Evolutionary conservation across 805 yeast species (phyloP).

Genomic region (Pichia insulana): DNA sequence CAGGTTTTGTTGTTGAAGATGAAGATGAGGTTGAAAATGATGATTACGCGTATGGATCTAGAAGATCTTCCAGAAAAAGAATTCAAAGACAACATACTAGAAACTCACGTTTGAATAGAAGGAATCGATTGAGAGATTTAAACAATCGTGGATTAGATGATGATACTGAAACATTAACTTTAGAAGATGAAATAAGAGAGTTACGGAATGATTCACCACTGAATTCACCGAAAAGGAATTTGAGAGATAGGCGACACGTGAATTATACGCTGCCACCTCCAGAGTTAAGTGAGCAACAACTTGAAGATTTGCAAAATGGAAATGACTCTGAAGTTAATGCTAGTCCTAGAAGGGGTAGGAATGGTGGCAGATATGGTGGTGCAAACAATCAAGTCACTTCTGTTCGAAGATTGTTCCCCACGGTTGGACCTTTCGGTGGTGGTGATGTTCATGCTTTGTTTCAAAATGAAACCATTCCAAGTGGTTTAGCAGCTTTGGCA

Average conservation of each 20-base stretch:
- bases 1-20: conserved; percentile 14
- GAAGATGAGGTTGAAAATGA: conserved; percentile 14
- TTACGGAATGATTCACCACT: conserved; percentile 48
- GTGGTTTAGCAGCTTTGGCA: conserved; percentile 29
- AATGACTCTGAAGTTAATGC: conserved; percentile 2
- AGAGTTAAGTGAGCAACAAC: conserved; percentile 36
- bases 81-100: not conserved
- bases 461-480: conserved; percentile 50
- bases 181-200: conserved; percentile 61
- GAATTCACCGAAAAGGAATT: conserved; percentile 40
- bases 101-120: not conserved
- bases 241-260: conserved; percentile 62
- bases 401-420: conserved; percentile 74
- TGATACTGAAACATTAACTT: conserved; percentile 25
- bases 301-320: conserved; percentile 13
- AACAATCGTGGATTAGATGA: conserved; percentile 6
- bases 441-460: conserved; percentile 82
- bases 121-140: conserved; percentile 9
- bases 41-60: conserved; percentile 1
- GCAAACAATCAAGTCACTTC: conserved; percentile 22
- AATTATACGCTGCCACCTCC: conserved; percentile 85
- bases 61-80: conserved; percentile 2
- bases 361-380: conserved; percentile 18
- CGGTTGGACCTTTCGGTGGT: conserved; percentile 98
- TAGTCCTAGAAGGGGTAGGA: conserved; percentile 25